These are phyloP conservation scores for Crepidotus variabilis DNA, from an alignment of 768 basidiomycete genomes.

Conservation along the genomic window DNA sequence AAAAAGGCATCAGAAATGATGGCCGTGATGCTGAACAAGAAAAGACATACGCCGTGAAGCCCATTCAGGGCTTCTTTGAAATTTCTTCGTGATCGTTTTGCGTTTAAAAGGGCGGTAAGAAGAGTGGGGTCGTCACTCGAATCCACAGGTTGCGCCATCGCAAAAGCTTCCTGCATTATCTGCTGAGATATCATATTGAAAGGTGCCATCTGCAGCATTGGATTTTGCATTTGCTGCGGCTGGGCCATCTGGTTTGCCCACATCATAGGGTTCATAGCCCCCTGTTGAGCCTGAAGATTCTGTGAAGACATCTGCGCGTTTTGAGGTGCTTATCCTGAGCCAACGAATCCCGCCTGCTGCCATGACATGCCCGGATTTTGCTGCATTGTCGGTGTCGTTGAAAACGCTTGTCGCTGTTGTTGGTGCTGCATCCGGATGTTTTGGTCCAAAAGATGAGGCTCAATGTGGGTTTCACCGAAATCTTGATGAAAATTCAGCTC, in stretches of 20 bases:
- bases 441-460: constrained; percentile 15
- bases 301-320: constrained; percentile 10
- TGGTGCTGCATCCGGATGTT: constrained; percentile 18
- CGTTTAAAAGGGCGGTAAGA: constrained; percentile 42
- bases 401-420: constrained; percentile 10
- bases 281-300: constrained; percentile 3
- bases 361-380: constrained; percentile 27
- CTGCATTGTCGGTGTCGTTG: constrained; percentile 16
- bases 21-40: constrained; percentile 4
- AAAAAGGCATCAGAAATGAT: constrained; percentile 8
- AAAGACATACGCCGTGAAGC: constrained; percentile 55
- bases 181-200: constrained; percentile 48
- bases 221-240: constrained; percentile 24
- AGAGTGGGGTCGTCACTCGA: constrained; percentile 58
- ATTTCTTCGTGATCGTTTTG: constrained; percentile 38
- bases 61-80: constrained; percentile 67
- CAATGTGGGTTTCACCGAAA: constrained; percentile 18
- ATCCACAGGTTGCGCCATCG: constrained; percentile 50
- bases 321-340: constrained; percentile 9
- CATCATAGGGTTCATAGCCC: constrained; percentile 2
- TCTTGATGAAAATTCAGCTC: constrained; percentile 14
- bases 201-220: constrained; percentile 28
- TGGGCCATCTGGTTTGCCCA: constrained; percentile 30
- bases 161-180: constrained; percentile 52
- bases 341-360: constrained; percentile 13